Base-by-base conservation (phyloP, 495 filamentous ascomycete species). In the Hamigera avellanea region DNA sequence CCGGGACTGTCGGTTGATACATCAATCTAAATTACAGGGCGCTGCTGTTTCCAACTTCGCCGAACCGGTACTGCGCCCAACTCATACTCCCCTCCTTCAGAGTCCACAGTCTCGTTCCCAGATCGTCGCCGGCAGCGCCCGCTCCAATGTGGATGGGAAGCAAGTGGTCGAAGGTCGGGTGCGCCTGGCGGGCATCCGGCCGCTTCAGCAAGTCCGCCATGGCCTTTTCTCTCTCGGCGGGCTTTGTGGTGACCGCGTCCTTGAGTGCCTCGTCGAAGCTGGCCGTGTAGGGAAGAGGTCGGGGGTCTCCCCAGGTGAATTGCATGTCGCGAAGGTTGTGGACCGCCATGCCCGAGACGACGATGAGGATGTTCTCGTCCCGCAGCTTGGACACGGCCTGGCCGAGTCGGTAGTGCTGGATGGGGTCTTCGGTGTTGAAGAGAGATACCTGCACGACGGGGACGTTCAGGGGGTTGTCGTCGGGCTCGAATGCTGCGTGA, bases 271-370 rank as follows among this genome's bases (percentile, higher is more conserved):
- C 70, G 56, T 91, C 83, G 43, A 93, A 93, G 30, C 73, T 77
- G 14, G 66, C 65, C n/a, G 69, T 65, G 53, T 86, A 86, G n/a
- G 75, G 75, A 49, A 79, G 26, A 1, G 73, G 70, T 12, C 41
- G 50, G 13, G 66, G 46, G n/a, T 62, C 55, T 4, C 58, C 67
- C 35, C 51, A 57, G 1, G 65, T 51, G 33, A 61, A 61, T 8
- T 64, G 62, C 41, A 80, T 15, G 45, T 86, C 83, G n/a, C 76
- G 68, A 26, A 88, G 66, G 50, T 91, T 91, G 49, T 91, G 86
- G 15, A 87, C 86, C 1, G 80, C 80, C 84, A 89, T 88, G n/a
- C 86, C 85, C 0, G 82, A 79, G 14, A 73, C 71, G 29, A 93
- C 76, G 32, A 93, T 76, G 21, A 83, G 62, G 33, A 91, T 70